Conservation (phyloP, 345 rosid genomes). For the Citrus maxima region DNA sequence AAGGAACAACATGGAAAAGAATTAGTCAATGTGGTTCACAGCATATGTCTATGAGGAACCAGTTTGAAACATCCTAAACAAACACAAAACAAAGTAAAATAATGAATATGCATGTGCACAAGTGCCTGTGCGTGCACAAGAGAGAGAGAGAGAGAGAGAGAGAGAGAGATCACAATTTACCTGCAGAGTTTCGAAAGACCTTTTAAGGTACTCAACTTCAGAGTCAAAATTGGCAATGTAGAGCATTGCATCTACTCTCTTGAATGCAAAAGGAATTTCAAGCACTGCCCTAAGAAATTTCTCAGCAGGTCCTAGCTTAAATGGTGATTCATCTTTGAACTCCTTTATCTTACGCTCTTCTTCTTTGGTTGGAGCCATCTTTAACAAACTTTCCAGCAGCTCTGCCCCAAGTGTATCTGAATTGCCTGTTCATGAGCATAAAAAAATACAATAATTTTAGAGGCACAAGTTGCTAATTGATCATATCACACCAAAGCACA, state of each 20-base stretch:
- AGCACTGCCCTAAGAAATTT: conserved; percentile 83
- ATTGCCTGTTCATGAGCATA: conserved; percentile 52
- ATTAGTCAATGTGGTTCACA: neutral
- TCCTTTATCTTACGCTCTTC: conserved; percentile 79
- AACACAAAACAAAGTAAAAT: neutral
- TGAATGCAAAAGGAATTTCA: conserved; percentile 81
- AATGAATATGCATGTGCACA: neutral
- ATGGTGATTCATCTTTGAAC: conserved; percentile 71
- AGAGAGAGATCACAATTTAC: conserved; percentile 29
- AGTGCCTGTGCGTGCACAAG: neutral
- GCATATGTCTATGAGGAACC: neutral
- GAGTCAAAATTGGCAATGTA: conserved; percentile 84
- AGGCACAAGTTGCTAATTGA: neutral
- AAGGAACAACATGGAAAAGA: neutral
- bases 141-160: neutral
- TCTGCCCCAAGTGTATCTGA: conserved; percentile 84
- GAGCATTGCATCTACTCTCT: conserved; percentile 90
- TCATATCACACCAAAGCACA: neutral
- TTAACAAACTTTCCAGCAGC: conserved; percentile 82
- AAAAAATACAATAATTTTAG: neutral
- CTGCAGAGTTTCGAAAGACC: conserved; percentile 76
- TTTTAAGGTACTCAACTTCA: conserved; percentile 74
- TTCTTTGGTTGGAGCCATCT: conserved; percentile 95
- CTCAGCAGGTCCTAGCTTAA: conserved; percentile 88
- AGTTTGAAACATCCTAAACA: neutral